Percentiles rank a stretch among this genome's conserved stretches.
Evolutionary conservation across 1,284 basidiomycete genomes (phyloP).

Genomic region (Microbotryum lychnidis-dioicae): DNA sequence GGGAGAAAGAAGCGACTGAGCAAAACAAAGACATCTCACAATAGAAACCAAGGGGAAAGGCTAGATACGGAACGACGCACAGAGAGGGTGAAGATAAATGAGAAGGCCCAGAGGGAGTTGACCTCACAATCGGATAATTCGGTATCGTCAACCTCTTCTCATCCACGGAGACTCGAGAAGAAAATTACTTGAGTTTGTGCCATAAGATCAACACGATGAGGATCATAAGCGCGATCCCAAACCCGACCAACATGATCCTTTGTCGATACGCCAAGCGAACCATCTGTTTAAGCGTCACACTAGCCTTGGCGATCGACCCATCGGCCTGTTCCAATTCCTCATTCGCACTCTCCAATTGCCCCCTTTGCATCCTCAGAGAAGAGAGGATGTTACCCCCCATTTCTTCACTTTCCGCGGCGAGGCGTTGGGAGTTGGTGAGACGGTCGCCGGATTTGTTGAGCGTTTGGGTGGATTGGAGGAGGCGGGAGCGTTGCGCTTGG

Average conservation of each 20-base stretch:
- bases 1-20: no score
- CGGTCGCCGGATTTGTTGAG: conserved; percentile 14
- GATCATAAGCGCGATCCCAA: conserved; percentile 8
- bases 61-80: no score
- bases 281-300: conserved; percentile 22
- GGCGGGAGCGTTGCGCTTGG: conserved; percentile 17
- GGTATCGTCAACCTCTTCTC: no score
- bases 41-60: no score
- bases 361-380: conserved; percentile 19
- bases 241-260: conserved; percentile 13
- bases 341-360: conserved; percentile 20
- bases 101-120: no score
- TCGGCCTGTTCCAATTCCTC: conserved; percentile 27
- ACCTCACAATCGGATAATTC: no score
- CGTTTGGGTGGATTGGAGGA: conserved; percentile 16
- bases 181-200: conserved; percentile 8
- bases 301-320: conserved; percentile 18
- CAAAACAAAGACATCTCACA: no score
- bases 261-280: conserved; percentile 21
- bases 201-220: conserved; percentile 19
- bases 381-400: conserved; percentile 20
- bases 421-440: conserved; percentile 22
- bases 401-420: conserved; percentile 25
- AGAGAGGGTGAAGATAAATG: no score
- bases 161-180: no score